Conservation (phyloP, 306 rosid genomes). For the Prunus mume region DNA sequence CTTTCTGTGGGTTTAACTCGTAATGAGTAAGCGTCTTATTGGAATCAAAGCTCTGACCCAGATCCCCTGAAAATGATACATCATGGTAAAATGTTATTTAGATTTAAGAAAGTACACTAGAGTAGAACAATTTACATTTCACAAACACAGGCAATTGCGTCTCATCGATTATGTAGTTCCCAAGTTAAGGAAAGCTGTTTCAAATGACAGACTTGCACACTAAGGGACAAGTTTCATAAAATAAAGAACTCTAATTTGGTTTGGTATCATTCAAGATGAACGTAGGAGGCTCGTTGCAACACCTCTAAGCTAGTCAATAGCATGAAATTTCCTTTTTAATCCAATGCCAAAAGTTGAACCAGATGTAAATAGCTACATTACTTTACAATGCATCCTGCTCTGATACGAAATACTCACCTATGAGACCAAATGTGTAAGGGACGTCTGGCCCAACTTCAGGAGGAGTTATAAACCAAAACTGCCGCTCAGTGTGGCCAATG, state of each 20-base stretch:
- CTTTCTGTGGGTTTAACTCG: constrained; percentile 54
- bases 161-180: too few relatives aligned
- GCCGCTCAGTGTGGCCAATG: constrained; percentile 36
- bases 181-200: not conserved
- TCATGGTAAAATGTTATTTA: not conserved
- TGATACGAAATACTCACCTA: constrained; percentile 38
- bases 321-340: not conserved
- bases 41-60: constrained; percentile 90
- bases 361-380: not conserved
- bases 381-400: not conserved
- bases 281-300: too few relatives aligned
- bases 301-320: not conserved
- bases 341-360: not conserved
- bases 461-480: constrained; percentile 71
- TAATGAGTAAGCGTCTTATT: constrained; percentile 72
- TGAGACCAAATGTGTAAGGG: constrained; percentile 81
- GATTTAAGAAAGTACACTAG: not conserved
- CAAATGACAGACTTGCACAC: not conserved
- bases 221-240: not conserved
- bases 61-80: constrained; percentile 50
- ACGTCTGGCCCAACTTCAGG: constrained; percentile 74
- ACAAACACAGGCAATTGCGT: not conserved
- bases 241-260: not conserved
- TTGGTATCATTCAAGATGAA: not conserved
- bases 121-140: too few relatives aligned